Conservation (phyloP, 371 early-diverging fungal genomes). For the Zancudomyces culisetae region DNA sequence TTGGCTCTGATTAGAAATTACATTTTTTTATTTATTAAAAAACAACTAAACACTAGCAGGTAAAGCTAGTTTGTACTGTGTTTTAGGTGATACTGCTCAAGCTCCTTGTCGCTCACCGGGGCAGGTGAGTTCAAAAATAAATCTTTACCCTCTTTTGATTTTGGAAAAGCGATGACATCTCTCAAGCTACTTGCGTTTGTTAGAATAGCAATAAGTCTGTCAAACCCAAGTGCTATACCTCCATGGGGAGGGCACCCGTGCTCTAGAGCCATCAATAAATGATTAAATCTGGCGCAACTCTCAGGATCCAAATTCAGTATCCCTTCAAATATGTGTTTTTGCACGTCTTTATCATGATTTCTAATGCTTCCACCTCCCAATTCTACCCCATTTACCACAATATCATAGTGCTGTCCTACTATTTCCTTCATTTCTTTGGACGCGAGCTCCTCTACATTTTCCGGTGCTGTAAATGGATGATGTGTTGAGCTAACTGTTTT, state of each 20-base stretch:
- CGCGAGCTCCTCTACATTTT: slow-evolving; percentile 1
- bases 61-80: not conserved
- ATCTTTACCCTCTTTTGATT: slow-evolving; percentile 63
- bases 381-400: slow-evolving; percentile 79
- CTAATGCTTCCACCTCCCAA: slow-evolving; percentile 86
- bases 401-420: slow-evolving; percentile 77
- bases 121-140: slow-evolving; percentile 65
- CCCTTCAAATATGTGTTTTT: slow-evolving; percentile 46
- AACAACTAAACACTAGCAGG: not conserved
- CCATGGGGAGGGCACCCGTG: slow-evolving; percentile 85
- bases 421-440: slow-evolving; percentile 5
- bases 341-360: slow-evolving; percentile 60
- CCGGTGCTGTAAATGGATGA: slow-evolving; percentile 84
- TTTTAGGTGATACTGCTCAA: slow-evolving; percentile 44
- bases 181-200: slow-evolving; percentile 53
- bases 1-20: too few relatives aligned
- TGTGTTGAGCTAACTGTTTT: slow-evolving; percentile 36
- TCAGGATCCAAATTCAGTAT: slow-evolving; percentile 32
- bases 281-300: slow-evolving; percentile 32
- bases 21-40: not conserved
- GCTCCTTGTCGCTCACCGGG: slow-evolving; percentile 31
- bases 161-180: slow-evolving; percentile 88
- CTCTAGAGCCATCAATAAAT: slow-evolving; percentile 59
- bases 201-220: slow-evolving; percentile 60
- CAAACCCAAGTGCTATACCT: slow-evolving; percentile 74